These are phyloP conservation scores for Vitis labrusca DNA, from an alignment of 164 flowering plant genomes.

Conservation along the genomic window DNA sequence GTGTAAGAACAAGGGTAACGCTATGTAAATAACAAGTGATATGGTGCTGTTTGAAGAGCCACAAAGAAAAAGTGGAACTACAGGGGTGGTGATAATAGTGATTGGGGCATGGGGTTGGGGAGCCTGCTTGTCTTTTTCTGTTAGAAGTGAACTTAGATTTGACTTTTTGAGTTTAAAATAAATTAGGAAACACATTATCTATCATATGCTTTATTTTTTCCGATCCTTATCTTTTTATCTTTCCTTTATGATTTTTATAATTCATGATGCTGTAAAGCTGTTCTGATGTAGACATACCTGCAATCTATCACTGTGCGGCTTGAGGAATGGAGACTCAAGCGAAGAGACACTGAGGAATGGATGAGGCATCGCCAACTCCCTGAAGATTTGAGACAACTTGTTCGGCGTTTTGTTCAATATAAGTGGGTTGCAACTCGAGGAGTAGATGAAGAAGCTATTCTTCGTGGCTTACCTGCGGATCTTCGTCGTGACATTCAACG, in stretches of 20 bases:
- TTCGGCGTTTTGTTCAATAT: conserved; percentile 82
- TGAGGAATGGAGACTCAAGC: conserved; percentile 94
- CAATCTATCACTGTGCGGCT: conserved; percentile 86
- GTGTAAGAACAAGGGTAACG: too few relatives aligned
- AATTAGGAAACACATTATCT: background rate
- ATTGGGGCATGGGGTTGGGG: too few relatives aligned
- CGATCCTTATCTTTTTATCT: background rate
- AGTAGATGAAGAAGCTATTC: conserved; percentile 80
- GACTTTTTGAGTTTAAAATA: too few relatives aligned
- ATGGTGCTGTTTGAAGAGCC: too few relatives aligned
- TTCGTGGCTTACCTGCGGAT: conserved; percentile 76
- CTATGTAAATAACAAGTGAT: too few relatives aligned
- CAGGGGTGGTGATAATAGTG: too few relatives aligned
- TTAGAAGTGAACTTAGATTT: too few relatives aligned
- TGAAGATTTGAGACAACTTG: conserved; percentile 63
- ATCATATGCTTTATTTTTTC: background rate
- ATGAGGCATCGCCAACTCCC: conserved; percentile 96
- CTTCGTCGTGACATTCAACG: conserved; percentile 91
- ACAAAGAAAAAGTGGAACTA: too few relatives aligned
- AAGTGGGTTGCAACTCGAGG: conserved; percentile 97
- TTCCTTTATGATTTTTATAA: background rate
- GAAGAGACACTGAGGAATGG: conserved; percentile 97
- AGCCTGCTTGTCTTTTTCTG: too few relatives aligned
- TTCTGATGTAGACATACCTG: conserved; percentile 71
- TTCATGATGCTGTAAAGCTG: background rate